Percentiles rank a stretch among this genome's conserved stretches.
These are phyloP conservation scores for Xylariaceae sp. DNA, from an alignment of 2,329 filamentous ascomycete species.

Conservation along the genomic window DNA sequence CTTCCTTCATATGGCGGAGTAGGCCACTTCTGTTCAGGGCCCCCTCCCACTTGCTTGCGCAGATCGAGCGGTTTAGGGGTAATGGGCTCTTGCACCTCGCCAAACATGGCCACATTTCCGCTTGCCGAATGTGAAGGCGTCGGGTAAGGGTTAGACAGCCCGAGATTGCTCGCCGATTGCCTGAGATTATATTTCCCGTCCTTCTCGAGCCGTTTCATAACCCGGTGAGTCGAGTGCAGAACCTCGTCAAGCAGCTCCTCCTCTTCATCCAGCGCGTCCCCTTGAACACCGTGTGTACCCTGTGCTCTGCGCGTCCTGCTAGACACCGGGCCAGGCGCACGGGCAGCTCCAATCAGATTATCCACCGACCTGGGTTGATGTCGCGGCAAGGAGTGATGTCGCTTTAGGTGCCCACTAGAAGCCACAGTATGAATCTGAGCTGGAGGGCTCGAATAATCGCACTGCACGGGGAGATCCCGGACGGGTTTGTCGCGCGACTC, in stretches of 20 bases:
- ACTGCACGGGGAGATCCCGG: constrained; percentile 47
- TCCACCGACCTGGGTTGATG: constrained; percentile 60
- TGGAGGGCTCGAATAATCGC: constrained; percentile 41
- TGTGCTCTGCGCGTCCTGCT: constrained; percentile 76
- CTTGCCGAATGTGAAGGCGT: constrained; percentile 75
- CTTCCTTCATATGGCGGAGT: constrained; percentile 92
- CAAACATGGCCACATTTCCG: constrained; percentile 70
- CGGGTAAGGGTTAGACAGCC: constrained; percentile 56
- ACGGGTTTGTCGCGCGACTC: constrained; percentile 57
- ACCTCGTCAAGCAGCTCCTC: constrained; percentile 93
- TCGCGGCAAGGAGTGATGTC: constrained; percentile 60
- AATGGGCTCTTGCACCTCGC: constrained; percentile 55
- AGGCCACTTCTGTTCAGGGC: constrained; percentile 69
- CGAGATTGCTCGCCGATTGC: constrained; percentile 61
- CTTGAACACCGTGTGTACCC: constrained; percentile 69
- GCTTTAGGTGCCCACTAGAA: constrained; percentile 51
- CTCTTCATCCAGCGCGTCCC: constrained; percentile 93
- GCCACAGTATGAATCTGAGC: constrained; percentile 46
- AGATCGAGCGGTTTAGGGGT: constrained; percentile 69
- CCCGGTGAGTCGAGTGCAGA: constrained; percentile 69
- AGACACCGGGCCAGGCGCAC: constrained; percentile 58
- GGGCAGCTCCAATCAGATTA: constrained; percentile 52
- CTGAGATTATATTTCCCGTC: constrained; percentile 46
- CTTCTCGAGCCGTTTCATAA: constrained; percentile 64
- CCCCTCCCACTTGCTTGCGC: constrained; percentile 45